Base-by-base conservation (phyloP, 306 rosid genomes). In the Trifolium dubium region DNA sequence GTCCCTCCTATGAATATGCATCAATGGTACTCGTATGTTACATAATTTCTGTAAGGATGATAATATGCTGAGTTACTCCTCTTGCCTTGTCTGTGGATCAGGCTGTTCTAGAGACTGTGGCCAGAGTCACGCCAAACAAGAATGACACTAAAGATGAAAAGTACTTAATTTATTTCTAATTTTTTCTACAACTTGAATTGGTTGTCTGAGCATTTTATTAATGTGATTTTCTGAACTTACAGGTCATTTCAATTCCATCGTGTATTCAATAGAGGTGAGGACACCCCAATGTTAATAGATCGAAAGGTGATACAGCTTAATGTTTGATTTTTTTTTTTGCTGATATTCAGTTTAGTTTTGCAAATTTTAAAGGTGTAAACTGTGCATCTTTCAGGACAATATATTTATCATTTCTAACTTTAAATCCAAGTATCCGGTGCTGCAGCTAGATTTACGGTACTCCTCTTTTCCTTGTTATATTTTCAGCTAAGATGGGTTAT, bases 21-120 rank as follows among this genome's bases (percentile, higher is more conserved):
- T 79, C 56, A 30, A 8, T 64, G 40, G 39, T 31, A 35, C 37
- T 47, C 4, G 28, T 71, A 6, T 60, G 18, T 60, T 59, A 3
- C 41, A 14, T 60, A 31, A 67, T 32, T 53, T 67, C 47, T 61
- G 37, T 23, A 29, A 63, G 67, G 44, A 15, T 72, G 59, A 44
- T 68, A 44, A 10, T 61, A 5, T 77, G 51, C 63, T 80, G 78
- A 84, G 67, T 77, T 60, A 63, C 37, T 60, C 69, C 77, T 61
- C 51, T 76, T 83, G 74, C 59, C 46, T 78, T 84, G 43, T 77
- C 70, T 63, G 59, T 84, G 82, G 75, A 85, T 80, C 90, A 95
- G 98, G 99, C 99, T 49, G 92, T 89, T 82, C 72, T 95, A 85
- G 99, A 95, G 82, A 95, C 99, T 44, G 99, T 95, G 77, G 98